These are phyloP conservation scores for Solanum tarijense DNA, from an alignment of 257 asterid genomes.

Conservation along the genomic window DNA sequence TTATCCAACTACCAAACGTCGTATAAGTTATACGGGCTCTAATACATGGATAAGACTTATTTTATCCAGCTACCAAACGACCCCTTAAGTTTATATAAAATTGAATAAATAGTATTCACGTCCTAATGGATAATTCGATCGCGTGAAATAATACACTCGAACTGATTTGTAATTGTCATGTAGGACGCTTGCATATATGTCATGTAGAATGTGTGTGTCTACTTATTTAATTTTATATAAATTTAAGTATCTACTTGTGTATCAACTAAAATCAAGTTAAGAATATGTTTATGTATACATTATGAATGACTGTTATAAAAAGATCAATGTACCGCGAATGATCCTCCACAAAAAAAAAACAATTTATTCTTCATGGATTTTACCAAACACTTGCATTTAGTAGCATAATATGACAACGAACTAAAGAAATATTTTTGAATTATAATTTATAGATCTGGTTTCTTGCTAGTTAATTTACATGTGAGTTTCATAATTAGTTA, in stretches of 20 bases:
- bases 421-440: background rate
- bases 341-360: background rate
- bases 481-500: background rate
- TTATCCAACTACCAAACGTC: no score
- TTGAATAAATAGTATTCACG: no score
- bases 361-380: background rate
- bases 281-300: background rate
- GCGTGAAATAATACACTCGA: no score
- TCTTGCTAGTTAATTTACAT: background rate
- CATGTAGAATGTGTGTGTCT: rapidly evolving
- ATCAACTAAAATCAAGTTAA: rapidly evolving
- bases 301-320: background rate
- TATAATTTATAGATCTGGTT: background rate
- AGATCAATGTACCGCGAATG: rapidly evolving
- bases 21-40: no score
- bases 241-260: no score
- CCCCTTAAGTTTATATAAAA: no score
- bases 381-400: background rate
- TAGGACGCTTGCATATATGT: no score
- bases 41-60: no score
- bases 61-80: no score
- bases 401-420: background rate
- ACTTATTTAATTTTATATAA: no score
- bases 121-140: no score
- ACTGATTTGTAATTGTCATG: background rate